Evolutionary conservation across 1,139 yeast species (phyloP).

Genomic region (Candida smagusa): DNA sequence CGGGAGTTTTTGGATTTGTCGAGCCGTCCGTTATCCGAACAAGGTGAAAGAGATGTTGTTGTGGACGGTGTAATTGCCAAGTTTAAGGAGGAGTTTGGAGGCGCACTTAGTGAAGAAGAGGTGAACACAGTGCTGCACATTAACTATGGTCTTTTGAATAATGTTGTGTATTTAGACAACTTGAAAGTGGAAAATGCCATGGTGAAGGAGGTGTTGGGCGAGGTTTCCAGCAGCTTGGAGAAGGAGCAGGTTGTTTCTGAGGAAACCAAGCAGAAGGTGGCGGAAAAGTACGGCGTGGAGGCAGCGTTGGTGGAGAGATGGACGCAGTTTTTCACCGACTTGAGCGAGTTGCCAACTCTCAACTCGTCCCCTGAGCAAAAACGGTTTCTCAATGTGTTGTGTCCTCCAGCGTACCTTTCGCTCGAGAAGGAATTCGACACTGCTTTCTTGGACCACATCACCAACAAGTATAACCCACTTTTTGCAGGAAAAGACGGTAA

Average conservation of each 20-base stretch:
- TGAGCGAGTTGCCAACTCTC: slow-evolving; percentile 8
- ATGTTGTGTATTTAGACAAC: slow-evolving; percentile 28
- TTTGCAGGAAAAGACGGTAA: too few species aligned
- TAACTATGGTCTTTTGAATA: slow-evolving; percentile 31
- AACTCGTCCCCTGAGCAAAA: too few species aligned
- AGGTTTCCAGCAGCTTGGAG: slow-evolving; percentile 10
- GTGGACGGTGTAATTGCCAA: slow-evolving; percentile 19
- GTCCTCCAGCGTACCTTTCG: slow-evolving; percentile 16
- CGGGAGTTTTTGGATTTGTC: too few species aligned
- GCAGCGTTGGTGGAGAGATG: slow-evolving; percentile 22
- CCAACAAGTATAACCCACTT: slow-evolving; percentile 3
- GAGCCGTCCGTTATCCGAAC: too few species aligned
- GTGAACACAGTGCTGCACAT: slow-evolving; percentile 27
- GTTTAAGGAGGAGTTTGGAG: slow-evolving; percentile 17
- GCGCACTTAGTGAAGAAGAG: slow-evolving; percentile 24
- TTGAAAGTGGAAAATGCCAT: slow-evolving; percentile 23
- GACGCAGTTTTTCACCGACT: slow-evolving; percentile 30
- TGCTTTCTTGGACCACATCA: background rate
- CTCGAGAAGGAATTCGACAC: too few species aligned
- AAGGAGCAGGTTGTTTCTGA: background rate
- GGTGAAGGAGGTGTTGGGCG: slow-evolving; percentile 22
- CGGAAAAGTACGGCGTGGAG: slow-evolving; percentile 2
- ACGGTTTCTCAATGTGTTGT: slow-evolving; percentile 19
- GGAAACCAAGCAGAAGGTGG: slow-evolving; percentile 4
- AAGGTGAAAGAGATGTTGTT: slow-evolving; percentile 13